These are phyloP conservation scores for Brassica balearica DNA, from an alignment of 441 rosid genomes.

Conservation along the genomic window DNA sequence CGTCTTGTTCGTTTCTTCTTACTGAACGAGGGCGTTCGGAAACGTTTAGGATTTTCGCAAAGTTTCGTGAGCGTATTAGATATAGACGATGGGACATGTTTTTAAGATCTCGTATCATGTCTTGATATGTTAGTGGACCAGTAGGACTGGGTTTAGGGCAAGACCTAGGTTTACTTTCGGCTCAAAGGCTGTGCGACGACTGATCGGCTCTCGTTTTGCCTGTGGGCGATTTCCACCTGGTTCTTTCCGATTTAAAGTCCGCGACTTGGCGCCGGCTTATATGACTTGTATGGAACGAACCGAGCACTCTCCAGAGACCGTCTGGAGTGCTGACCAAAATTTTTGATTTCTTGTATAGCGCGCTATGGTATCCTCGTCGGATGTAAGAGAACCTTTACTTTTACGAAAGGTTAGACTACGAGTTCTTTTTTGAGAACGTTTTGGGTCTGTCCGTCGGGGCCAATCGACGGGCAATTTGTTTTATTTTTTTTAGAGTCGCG, in stretches of 20 bases:
- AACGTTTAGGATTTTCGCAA: background rate
- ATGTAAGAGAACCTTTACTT: background rate
- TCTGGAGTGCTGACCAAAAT: no score
- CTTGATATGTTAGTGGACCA: background rate
- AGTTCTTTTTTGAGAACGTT: background rate
- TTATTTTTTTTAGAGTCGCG: background rate
- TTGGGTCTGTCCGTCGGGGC: background rate
- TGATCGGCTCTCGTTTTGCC: background rate
- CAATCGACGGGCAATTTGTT: background rate
- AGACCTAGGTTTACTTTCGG: background rate
- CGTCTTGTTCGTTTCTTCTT: background rate
- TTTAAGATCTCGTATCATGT: background rate
- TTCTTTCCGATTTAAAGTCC: background rate
- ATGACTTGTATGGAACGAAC: no score
- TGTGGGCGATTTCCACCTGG: background rate
- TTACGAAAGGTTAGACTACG: background rate
- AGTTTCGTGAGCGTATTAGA: background rate
- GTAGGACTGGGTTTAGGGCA: background rate
- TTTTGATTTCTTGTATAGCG: background rate
- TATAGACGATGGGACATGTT: background rate
- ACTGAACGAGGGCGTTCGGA: background rate
- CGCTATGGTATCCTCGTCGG: background rate
- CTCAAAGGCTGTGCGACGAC: background rate
- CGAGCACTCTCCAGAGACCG: no score
- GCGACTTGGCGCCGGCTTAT: no score